phyloP scores from a whole-genome alignment of 2,329 filamentous ascomycete species.

The Xylaria sp. region DNA sequence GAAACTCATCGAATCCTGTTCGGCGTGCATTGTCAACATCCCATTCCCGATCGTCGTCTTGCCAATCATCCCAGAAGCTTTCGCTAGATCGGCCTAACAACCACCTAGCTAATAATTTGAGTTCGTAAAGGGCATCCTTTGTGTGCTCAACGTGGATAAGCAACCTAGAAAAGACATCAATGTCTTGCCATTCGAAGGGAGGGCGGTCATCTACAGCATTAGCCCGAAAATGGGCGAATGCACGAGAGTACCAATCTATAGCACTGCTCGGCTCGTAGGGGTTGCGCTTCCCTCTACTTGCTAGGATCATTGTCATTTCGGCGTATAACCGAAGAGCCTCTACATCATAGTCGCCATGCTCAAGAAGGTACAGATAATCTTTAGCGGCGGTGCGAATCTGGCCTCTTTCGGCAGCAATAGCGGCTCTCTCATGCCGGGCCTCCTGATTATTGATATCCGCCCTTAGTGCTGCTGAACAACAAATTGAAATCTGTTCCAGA shows the following conservation, averaged over 20 bases:
- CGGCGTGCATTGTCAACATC: conserved; percentile 79
- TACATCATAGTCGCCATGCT: conserved; percentile 64
- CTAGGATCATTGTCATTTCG: conserved; percentile 62
- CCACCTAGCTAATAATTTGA: conserved; percentile 83
- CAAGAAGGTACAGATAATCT: conserved; percentile 67
- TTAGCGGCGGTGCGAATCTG: conserved; percentile 64
- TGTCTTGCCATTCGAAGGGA: conserved; percentile 77
- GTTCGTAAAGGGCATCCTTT: conserved; percentile 71
- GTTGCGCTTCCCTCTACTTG: conserved; percentile 61
- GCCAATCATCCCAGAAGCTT: conserved; percentile 77
- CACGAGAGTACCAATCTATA: conserved; percentile 60
- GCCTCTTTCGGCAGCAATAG: conserved; percentile 66
- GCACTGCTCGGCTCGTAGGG: conserved; percentile 52
- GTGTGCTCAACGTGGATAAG: conserved; percentile 73
- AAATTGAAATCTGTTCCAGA: conserved; percentile 66
- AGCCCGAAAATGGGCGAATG: conserved; percentile 57
- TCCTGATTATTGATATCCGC: conserved; percentile 67
- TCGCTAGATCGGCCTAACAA: conserved; percentile 80
- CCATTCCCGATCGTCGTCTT: conserved; percentile 88
- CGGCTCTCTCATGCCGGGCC: conserved; percentile 69
- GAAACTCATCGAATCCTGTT: conserved; percentile 69
- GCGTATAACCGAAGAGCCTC: conserved; percentile 66
- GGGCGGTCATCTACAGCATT: conserved; percentile 51
- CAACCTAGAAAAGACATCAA: conserved; percentile 87
- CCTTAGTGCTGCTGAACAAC: conserved; percentile 69